Evolutionary conservation across 2,329 filamentous ascomycete genomes (phyloP).

Genomic region (Phyllosticta paracitricarpa): DNA sequence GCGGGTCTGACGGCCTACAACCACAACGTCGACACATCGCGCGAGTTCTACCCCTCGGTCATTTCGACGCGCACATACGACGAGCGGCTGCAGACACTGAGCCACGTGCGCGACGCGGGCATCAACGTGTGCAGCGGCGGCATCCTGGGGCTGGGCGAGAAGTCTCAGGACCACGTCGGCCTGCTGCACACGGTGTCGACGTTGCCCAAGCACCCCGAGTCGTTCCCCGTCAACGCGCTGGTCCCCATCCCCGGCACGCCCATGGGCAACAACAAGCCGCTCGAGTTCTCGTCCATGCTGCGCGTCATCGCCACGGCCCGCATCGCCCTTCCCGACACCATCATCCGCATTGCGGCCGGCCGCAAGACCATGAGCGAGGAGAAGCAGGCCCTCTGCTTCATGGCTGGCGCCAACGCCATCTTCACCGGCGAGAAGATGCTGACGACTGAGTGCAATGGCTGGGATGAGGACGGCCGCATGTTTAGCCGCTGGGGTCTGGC

Average conservation of each 20-base stretch:
- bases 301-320: slow-evolving; percentile 77
- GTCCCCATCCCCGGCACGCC: slow-evolving; percentile 88
- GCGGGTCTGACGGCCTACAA: slow-evolving; percentile 88
- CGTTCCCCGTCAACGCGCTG: slow-evolving; percentile 82
- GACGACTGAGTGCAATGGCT: slow-evolving; percentile 83
- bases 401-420: slow-evolving; percentile 86
- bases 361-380: slow-evolving; percentile 77
- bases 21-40: slow-evolving; percentile 84
- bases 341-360: slow-evolving; percentile 78
- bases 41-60: slow-evolving; percentile 78
- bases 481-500: slow-evolving; percentile 73
- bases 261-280: slow-evolving; percentile 59
- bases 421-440: slow-evolving; percentile 95
- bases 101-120: slow-evolving; percentile 72
- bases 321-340: slow-evolving; percentile 72
- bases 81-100: slow-evolving; percentile 70
- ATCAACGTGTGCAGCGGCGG: slow-evolving; percentile 87
- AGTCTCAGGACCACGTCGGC: slow-evolving; percentile 67
- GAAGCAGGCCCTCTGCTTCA: slow-evolving; percentile 81
- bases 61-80: slow-evolving; percentile 84
- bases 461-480: slow-evolving; percentile 79
- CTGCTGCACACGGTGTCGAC: slow-evolving; percentile 75
- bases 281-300: slow-evolving; percentile 68
- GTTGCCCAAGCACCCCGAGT: slow-evolving; percentile 73
- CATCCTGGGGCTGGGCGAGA: slow-evolving; percentile 77